These are phyloP conservation scores for Catharanthus roseus DNA, from an alignment of 257 asterid genomes.

Conservation along the genomic window DNA sequence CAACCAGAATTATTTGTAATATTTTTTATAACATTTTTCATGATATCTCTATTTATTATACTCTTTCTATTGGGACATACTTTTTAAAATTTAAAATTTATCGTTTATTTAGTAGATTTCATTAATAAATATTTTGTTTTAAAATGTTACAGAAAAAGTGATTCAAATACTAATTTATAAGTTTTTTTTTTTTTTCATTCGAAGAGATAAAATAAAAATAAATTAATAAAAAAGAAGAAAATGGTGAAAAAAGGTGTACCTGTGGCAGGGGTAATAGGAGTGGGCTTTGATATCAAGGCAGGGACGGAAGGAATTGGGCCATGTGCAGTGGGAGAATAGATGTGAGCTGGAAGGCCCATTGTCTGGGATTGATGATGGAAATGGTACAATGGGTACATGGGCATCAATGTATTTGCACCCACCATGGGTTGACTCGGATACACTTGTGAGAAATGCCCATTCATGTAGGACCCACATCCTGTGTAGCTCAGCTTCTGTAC, in stretches of 20 bases:
- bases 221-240: not conserved
- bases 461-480: constrained; percentile 87
- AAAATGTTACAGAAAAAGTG: too few relatives aligned
- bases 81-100: too few relatives aligned
- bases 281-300: constrained; percentile 67
- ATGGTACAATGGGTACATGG: constrained; percentile 66
- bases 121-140: too few relatives aligned
- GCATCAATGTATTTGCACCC: constrained; percentile 66
- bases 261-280: constrained; percentile 54
- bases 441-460: constrained; percentile 68
- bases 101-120: too few relatives aligned
- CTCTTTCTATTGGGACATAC: too few relatives aligned
- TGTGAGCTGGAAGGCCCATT: constrained; percentile 85
- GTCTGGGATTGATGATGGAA: constrained; percentile 69
- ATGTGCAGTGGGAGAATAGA: constrained; percentile 45
- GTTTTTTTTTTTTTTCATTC: too few relatives aligned
- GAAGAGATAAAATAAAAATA: too few relatives aligned
- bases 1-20: too few relatives aligned
- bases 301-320: constrained; percentile 56
- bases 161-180: too few relatives aligned
- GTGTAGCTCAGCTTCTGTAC: constrained; percentile 57
- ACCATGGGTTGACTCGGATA: constrained; percentile 62
- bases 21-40: too few relatives aligned
- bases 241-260: constrained; percentile 27
- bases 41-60: too few relatives aligned